phyloP scores from a whole-genome alignment of 1,284 basidiomycete genomes.

The Trichosporon ovoides region DNA sequence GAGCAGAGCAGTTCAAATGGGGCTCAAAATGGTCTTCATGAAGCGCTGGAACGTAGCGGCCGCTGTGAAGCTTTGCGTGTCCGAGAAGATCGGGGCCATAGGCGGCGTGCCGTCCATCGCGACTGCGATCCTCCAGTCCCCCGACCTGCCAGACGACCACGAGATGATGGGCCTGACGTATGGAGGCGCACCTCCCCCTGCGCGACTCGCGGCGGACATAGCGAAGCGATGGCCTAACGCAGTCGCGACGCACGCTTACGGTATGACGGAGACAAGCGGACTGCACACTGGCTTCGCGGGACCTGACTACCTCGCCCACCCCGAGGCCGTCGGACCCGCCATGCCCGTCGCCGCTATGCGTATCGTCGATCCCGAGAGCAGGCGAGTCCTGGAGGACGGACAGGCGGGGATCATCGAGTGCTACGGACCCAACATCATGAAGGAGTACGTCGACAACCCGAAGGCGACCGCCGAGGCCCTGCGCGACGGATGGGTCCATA shows the following conservation, averaged over 20 bases:
- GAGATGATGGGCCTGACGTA: conserved; percentile 38
- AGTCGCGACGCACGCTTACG: conserved; percentile 33
- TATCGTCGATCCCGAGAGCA: conserved; percentile 36
- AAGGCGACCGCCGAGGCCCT: conserved; percentile 27
- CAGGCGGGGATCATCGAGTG: conserved; percentile 34
- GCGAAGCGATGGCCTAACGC: conserved; percentile 33
- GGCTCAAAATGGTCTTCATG: conserved; percentile 38
- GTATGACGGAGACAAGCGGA: conserved; percentile 43
- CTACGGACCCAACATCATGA: conserved; percentile 42
- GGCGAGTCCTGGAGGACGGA: conserved; percentile 17
- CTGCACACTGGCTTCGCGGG: conserved; percentile 38
- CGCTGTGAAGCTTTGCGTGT: conserved; percentile 30
- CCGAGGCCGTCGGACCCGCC: conserved; percentile 25
- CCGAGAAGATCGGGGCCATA: conserved; percentile 33
- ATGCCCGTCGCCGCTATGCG: conserved; percentile 33
- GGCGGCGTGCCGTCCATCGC: conserved; percentile 45
- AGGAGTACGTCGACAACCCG: conserved; percentile 23
- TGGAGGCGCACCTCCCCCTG: conserved; percentile 40
- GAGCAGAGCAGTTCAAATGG: conserved; percentile 33
- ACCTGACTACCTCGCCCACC: conserved; percentile 29
- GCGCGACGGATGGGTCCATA: conserved; percentile 41
- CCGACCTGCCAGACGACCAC: conserved; percentile 26
- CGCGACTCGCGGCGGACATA: conserved; percentile 34
- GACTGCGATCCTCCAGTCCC: conserved; percentile 31
- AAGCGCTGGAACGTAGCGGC: conserved; percentile 33